These are phyloP conservation scores for Aspergillus asperescens DNA, from an alignment of 495 filamentous ascomycete genomes.

Conservation along the genomic window DNA sequence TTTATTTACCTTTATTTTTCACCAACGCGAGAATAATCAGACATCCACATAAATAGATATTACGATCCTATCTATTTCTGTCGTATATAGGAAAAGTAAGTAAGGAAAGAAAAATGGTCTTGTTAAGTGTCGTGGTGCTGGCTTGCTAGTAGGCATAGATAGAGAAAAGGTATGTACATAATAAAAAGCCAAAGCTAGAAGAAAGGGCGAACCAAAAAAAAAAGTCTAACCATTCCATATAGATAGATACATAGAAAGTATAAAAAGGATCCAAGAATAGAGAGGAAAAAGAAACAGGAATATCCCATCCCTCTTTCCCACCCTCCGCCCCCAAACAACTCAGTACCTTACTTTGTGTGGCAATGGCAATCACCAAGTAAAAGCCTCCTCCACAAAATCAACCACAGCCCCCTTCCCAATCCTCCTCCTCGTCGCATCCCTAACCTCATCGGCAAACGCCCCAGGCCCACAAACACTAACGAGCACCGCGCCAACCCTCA, in stretches of 20 bases:
- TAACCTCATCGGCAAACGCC: constrained; percentile 80
- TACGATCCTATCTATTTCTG: too few species aligned
- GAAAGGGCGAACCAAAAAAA: too few species aligned
- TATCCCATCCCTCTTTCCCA: background rate
- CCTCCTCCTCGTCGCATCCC: constrained; percentile 61
- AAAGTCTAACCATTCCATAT: background rate
- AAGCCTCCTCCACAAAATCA: constrained; percentile 93
- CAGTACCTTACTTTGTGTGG: too few species aligned
- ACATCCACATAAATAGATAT: too few species aligned
- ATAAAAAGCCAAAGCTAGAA: background rate
- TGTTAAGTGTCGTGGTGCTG: too few species aligned
- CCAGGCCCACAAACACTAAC: constrained; percentile 90
- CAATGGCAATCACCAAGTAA: constrained; percentile 83
- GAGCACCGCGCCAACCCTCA: constrained; percentile 72
- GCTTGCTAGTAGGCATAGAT: too few species aligned
- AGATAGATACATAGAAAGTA: background rate
- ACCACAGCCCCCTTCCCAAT: constrained; percentile 62
- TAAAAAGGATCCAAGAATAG: background rate
- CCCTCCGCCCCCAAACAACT: too few species aligned
- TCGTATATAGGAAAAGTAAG: too few species aligned
- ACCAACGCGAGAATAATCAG: too few species aligned
- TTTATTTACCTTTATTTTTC: too few species aligned
- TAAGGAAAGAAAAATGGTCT: too few species aligned
- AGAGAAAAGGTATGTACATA: too few species aligned
- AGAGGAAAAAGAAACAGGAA: background rate